Percentiles rank a stretch among this genome's conserved stretches.
Conservation (phyloP, 2,329 filamentous ascomycete species). For the Ophiobolus disseminans region DNA sequence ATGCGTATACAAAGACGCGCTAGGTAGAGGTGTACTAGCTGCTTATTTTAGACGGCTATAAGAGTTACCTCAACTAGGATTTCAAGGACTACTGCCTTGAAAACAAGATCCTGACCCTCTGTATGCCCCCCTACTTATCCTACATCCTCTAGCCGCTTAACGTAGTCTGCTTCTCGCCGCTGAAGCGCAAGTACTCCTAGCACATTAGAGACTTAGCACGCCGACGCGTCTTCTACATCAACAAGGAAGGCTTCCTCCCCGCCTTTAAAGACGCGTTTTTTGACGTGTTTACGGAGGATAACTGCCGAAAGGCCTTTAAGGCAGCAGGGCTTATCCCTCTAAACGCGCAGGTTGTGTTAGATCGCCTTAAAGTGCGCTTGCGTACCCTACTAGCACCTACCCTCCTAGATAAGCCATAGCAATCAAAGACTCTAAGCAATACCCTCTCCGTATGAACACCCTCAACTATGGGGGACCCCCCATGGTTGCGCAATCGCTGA, state of each 20-base stretch:
- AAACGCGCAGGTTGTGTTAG: no score
- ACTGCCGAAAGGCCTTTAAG: slow-evolving; percentile 33
- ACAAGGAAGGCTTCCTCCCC: slow-evolving; percentile 24
- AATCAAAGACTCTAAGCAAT: no score
- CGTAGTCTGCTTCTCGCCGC: slow-evolving; percentile 22
- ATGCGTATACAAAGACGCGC: slow-evolving; percentile 14
- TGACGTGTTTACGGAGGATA: slow-evolving; percentile 31
- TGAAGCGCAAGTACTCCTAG: slow-evolving; percentile 34
- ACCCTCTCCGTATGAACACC: no score
- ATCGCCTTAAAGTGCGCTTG: no score
- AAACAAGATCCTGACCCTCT: no score
- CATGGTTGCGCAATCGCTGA: no score
- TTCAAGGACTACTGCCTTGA: no score
- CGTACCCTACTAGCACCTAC: no score
- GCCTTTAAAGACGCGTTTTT: slow-evolving; percentile 27
- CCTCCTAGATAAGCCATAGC: no score
- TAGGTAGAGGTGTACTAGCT: slow-evolving; percentile 13
- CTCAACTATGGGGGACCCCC: no score
- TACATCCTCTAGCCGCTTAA: slow-evolving; percentile 25
- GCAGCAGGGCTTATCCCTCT: slow-evolving; percentile 38
- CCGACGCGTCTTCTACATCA: slow-evolving; percentile 41
- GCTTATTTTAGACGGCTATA: slow-evolving; percentile 20
- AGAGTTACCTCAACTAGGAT: no score
- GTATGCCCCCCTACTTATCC: no score
- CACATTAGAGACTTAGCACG: slow-evolving; percentile 32